These are phyloP conservation scores for Apiospora rasikravindrae DNA, from an alignment of 2,329 filamentous ascomycete genomes.

Conservation along the genomic window DNA sequence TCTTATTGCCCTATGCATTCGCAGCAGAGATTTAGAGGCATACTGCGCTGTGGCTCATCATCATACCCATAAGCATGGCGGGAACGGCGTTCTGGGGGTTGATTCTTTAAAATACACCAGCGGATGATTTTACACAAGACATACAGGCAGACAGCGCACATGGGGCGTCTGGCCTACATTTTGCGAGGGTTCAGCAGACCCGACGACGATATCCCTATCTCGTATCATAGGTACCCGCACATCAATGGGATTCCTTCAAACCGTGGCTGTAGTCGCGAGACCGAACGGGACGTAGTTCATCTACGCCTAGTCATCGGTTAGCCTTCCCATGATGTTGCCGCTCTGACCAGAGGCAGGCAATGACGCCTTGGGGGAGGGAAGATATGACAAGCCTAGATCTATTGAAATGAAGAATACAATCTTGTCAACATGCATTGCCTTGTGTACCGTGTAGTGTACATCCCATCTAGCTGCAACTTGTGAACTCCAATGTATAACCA, in stretches of 20 bases:
- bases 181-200: neutral
- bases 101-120: neutral
- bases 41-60: neutral
- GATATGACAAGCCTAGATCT: neutral
- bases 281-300: neutral
- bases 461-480: neutral
- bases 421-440: neutral
- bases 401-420: neutral
- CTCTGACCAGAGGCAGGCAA: neutral
- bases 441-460: neutral
- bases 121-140: neutral
- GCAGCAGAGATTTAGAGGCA: neutral
- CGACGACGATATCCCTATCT: too few species aligned
- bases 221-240: neutral
- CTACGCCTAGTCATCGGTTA: neutral
- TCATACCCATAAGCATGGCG: slow-evolving; percentile 2
- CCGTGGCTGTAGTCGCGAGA: neutral
- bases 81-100: neutral
- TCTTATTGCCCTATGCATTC: neutral
- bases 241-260: neutral
- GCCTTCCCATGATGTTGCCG: neutral
- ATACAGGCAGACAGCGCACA: neutral
- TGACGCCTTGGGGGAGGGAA: neutral
- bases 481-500: too few species aligned
- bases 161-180: neutral